Base-by-base conservation (phyloP, 768 basidiomycete species). In the Antrodiella citrinella region DNA sequence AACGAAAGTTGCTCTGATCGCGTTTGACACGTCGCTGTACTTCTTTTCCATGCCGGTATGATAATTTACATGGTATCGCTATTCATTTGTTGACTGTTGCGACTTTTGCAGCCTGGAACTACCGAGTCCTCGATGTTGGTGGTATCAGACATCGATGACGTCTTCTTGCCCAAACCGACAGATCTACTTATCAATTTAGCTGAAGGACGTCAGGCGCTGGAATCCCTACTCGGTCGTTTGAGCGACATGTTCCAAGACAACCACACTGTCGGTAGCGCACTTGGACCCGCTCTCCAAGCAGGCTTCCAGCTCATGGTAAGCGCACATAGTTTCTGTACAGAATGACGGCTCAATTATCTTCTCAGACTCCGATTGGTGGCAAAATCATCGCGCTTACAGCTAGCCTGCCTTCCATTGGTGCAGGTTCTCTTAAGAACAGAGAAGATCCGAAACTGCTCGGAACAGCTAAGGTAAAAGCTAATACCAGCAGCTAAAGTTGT, bases 221-320 rank as follows among this genome's bases (percentile, higher is more conserved):
- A 98, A 64, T 69, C 75, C 13, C 77, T 99, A 20, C 77, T 99
- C 1, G 80, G 83, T 15, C 73, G 86, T 48, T 75, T 99, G 49
- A 88, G 84, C 58, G 95, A 94, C 50, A 98, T 99, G 95, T 99
- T 98, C 80, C 81, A 87, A 65, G 95, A 98, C n/a, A 91, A 91
- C 53, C 85, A 84, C 62, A 84, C 84, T 23, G 83, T 94, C 51
- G 95, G 94, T 2, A 94, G 89, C 66, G 96, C 96, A 2, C 71
- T 98, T 59, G 94, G 96, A 22, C 90, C 95, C 15, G 96, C 91
- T 22, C 70, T 98, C 40, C 93, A 97, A 65, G 93, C 93, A 38
- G 96, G 91, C 24, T 96, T 88, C 73, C 95, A 97, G 70, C 66
- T 99, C 56, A 92, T 96, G 78, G 91, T 89, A 59, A 23, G 72